phyloP scores from a whole-genome alignment of 2,329 filamentous ascomycete genomes.

The Blumeriella jaapii region DNA sequence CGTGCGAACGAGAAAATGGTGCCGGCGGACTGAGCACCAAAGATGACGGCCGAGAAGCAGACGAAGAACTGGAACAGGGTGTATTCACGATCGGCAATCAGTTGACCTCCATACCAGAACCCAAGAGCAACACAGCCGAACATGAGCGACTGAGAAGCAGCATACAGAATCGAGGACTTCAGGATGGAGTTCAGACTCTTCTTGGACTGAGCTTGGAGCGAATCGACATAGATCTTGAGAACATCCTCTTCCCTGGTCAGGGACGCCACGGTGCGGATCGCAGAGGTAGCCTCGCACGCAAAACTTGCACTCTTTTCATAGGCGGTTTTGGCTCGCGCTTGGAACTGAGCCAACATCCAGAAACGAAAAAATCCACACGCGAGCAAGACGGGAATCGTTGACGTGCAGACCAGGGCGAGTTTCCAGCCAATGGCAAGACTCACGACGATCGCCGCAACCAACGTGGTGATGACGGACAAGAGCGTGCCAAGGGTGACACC shows the following conservation, averaged over 20 bases:
- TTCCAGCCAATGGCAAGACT: constrained; percentile 78
- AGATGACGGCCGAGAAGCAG: constrained; percentile 78
- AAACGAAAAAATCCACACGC: constrained; percentile 82
- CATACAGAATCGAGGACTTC: constrained; percentile 69
- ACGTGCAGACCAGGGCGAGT: constrained; percentile 68
- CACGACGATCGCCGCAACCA: constrained; percentile 61
- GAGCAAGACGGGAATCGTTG: constrained; percentile 66
- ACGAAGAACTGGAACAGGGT: constrained; percentile 81
- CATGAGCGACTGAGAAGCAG: constrained; percentile 70
- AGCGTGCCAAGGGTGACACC: constrained; percentile 82
- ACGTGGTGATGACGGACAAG: constrained; percentile 66
- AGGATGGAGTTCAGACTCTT: constrained; percentile 61
- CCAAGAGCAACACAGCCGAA: constrained; percentile 78
- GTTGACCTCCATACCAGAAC: constrained; percentile 82
- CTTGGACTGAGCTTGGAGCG: constrained; percentile 54
- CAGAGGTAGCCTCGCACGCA: constrained; percentile 86
- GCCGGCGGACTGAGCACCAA: constrained; percentile 84
- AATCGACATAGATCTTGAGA: constrained; percentile 54
- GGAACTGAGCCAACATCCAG: constrained; percentile 70
- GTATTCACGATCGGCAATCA: constrained; percentile 63
- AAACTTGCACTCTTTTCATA: constrained; percentile 75
- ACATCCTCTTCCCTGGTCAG: constrained; percentile 82
- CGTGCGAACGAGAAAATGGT: constrained; percentile 78
- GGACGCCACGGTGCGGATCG: constrained; percentile 86
- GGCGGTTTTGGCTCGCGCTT: constrained; percentile 64